Percentiles rank a stretch among this genome's conserved stretches.
phyloP scores from a whole-genome alignment of 805 yeast species.

The Wickerhamiella sergipiensis region DNA sequence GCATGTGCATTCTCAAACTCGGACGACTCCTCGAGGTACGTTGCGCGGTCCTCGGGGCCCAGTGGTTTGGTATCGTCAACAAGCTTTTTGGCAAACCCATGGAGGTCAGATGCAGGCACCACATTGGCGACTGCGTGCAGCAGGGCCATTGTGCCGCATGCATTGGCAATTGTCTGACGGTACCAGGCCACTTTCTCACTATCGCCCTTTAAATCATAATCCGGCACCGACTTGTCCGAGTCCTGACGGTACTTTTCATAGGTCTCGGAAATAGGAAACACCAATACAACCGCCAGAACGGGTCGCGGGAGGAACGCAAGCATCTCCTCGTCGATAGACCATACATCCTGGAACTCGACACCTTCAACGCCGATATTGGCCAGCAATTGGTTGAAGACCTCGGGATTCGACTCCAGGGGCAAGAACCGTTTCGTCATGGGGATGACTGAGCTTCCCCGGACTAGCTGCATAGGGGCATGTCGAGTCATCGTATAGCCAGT shows the following conservation, averaged over 20 bases:
- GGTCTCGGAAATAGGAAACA: constrained; percentile 62
- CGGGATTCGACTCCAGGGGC: constrained; percentile 87
- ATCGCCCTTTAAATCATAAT: constrained; percentile 20
- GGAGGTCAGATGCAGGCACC: constrained; percentile 19
- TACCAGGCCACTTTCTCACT: constrained; percentile 48
- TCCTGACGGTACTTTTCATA: constrained; percentile 40
- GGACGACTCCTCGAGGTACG: constrained; percentile 31
- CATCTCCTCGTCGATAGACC: constrained; percentile 75
- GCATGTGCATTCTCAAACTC: constrained; percentile 30
- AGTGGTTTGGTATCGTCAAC: constrained; percentile 17
- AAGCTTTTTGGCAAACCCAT: constrained; percentile 20
- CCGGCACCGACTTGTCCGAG: constrained; percentile 26
- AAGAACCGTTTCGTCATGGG: constrained; percentile 29
- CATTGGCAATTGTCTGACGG: constrained; percentile 71
- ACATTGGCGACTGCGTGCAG: constrained; percentile 44
- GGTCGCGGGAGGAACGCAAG: constrained; percentile 76
- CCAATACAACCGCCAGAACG: constrained; percentile 53
- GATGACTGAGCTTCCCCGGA: neutral
- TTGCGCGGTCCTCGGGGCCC: constrained; percentile 27
- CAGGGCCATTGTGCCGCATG: constrained; percentile 86
- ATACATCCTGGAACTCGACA: constrained; percentile 63
- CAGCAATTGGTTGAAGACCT: constrained; percentile 59
- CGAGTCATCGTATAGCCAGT: too few relatives aligned
- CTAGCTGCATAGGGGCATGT: too few relatives aligned
- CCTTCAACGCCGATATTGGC: constrained; percentile 52